Percentiles rank a stretch among this genome's conserved stretches.
phyloP scores from a whole-genome alignment of 495 filamentous ascomycete species.

The Bombardia bombarda region DNA sequence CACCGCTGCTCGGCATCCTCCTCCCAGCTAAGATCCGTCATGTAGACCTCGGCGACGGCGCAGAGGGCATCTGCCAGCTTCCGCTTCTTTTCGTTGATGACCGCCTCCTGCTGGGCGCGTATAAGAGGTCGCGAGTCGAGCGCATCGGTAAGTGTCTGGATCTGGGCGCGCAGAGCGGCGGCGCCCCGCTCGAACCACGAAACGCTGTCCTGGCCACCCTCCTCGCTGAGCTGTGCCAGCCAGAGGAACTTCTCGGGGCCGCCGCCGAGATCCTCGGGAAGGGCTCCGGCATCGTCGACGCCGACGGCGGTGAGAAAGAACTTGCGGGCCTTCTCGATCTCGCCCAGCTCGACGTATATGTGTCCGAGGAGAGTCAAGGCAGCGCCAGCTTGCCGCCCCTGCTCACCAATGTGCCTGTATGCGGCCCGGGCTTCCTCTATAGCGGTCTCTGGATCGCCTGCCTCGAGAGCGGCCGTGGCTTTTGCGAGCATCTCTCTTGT shows the following conservation, averaged over 20 bases:
- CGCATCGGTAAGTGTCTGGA: conserved; percentile 42
- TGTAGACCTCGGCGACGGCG: conserved; percentile 87
- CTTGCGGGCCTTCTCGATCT: conserved; percentile 59
- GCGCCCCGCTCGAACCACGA: conserved; percentile 82
- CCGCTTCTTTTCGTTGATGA: conserved; percentile 58
- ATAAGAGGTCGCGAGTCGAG: conserved; percentile 21
- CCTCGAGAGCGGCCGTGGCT: conserved; percentile 62
- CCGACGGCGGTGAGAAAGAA: conserved; percentile 63
- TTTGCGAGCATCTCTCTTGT: conserved; percentile 48
- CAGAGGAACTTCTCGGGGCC: conserved; percentile 94
- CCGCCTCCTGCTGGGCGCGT: conserved; percentile 34
- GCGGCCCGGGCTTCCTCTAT: conserved; percentile 57
- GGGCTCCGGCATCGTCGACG: conserved; percentile 65
- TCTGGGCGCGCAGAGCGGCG: conserved; percentile 54
- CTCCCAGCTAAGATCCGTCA: conserved; percentile 95
- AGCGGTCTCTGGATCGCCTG: conserved; percentile 60
- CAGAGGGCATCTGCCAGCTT: conserved; percentile 84
- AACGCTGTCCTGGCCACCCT: conserved; percentile 78
- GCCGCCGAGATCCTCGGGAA: conserved; percentile 53
- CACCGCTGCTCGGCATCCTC: conserved; percentile 78
- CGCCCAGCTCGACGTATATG: conserved; percentile 76
- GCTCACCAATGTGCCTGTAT: conserved; percentile 36
- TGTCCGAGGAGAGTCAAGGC: conserved; percentile 76
- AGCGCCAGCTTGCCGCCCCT: conserved; percentile 40
- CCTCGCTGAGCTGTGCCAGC: conserved; percentile 85